Evolutionary conservation across 2,329 filamentous ascomycete species (phyloP).

Genomic region (Aschersonia sp.): DNA sequence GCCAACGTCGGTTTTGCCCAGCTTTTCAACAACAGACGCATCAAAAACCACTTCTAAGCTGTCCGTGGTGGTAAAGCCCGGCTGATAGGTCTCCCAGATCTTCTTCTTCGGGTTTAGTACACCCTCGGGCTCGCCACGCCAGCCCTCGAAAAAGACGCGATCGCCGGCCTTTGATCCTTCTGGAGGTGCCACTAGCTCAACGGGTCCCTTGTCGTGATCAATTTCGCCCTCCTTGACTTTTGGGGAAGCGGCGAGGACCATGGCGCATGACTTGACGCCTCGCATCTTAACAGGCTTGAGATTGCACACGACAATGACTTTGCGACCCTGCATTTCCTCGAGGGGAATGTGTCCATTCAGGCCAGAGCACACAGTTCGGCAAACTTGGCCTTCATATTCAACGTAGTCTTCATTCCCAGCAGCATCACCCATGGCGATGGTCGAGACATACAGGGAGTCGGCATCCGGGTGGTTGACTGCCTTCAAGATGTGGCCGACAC

Average conservation of each 20-base stretch:
- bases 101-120: slow-evolving; percentile 99
- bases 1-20: slow-evolving; percentile 53
- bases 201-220: slow-evolving; percentile 74
- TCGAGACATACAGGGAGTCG: slow-evolving; percentile 89
- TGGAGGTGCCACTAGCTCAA: slow-evolving; percentile 83
- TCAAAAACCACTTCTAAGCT: slow-evolving; percentile 76
- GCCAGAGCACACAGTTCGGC: slow-evolving; percentile 92
- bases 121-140: slow-evolving; percentile 83
- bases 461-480: slow-evolving; percentile 92
- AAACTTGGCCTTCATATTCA: slow-evolving; percentile 82
- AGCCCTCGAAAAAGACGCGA: slow-evolving; percentile 86
- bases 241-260: slow-evolving; percentile 95
- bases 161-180: slow-evolving; percentile 69
- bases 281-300: slow-evolving; percentile 99
- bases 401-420: slow-evolving; percentile 70
- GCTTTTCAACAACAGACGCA: slow-evolving; percentile 58
- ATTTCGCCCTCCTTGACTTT: slow-evolving; percentile 66
- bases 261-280: slow-evolving; percentile 61
- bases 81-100: slow-evolving; percentile 94
- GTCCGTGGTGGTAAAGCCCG: slow-evolving; percentile 84
- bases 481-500: slow-evolving; percentile 95
- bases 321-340: slow-evolving; percentile 92
- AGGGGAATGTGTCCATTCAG: slow-evolving; percentile 86
- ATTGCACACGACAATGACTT: slow-evolving; percentile 92
- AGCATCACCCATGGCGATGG: slow-evolving; percentile 84